phyloP scores from a whole-genome alignment of 805 yeast species.

The Starmerella powellii region DNA sequence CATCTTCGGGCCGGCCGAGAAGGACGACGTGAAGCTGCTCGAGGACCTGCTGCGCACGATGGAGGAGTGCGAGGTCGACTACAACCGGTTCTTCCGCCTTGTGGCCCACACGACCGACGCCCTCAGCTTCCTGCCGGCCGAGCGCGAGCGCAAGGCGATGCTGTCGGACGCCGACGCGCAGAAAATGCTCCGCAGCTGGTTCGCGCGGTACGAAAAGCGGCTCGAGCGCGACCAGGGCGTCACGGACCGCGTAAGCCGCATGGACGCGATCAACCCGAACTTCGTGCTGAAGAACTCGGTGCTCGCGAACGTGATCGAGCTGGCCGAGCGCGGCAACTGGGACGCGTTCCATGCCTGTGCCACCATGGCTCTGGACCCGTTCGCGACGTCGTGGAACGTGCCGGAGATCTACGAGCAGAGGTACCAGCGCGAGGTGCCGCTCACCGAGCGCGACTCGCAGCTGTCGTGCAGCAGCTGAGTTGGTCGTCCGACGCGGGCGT shows the following conservation, averaged over 20 bases:
- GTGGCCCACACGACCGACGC: slow-evolving; percentile 36
- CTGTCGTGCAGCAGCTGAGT: slow-evolving; percentile 48
- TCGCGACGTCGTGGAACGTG: slow-evolving; percentile 44
- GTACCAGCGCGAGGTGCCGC: slow-evolving; percentile 39
- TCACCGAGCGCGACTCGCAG: slow-evolving; percentile 48
- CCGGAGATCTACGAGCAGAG: slow-evolving; percentile 46
- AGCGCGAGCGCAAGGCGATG: slow-evolving; percentile 27
- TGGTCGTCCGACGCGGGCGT: neutral
- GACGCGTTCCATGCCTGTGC: slow-evolving; percentile 46
- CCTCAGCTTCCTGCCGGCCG: slow-evolving; percentile 27
- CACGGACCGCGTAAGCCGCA: slow-evolving; percentile 33
- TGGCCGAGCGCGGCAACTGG: slow-evolving; percentile 42
- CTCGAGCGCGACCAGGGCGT: slow-evolving; percentile 33
- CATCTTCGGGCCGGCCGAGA: slow-evolving; percentile 32
- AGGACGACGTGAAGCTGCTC: slow-evolving; percentile 33
- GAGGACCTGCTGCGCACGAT: slow-evolving; percentile 53
- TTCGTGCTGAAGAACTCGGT: slow-evolving; percentile 82
- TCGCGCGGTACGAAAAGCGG: slow-evolving; percentile 38
- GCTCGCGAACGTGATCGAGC: slow-evolving; percentile 64
- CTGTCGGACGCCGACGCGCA: slow-evolving; percentile 29
- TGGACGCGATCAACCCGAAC: slow-evolving; percentile 51
- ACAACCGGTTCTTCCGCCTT: slow-evolving; percentile 60
- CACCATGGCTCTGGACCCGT: slow-evolving; percentile 67
- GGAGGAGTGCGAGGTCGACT: slow-evolving; percentile 55
- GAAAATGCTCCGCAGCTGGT: slow-evolving; percentile 43